These are phyloP conservation scores for Glebionis coronaria DNA, from an alignment of 129 eudicot species.

Conservation along the genomic window DNA sequence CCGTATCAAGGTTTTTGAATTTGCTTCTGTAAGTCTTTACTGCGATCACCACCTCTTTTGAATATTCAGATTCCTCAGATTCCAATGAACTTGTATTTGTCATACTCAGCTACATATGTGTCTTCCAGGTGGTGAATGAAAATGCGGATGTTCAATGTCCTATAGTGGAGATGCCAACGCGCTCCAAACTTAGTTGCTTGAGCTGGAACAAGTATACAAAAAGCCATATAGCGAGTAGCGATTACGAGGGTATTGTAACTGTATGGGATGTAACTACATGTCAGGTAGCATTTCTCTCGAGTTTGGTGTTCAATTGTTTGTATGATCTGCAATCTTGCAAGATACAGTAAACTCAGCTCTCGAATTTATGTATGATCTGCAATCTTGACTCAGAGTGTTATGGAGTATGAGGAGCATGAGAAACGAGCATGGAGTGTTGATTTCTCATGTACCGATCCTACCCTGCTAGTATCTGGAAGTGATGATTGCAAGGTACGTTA, in stretches of 20 bases:
- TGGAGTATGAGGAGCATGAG: slow-evolving; percentile 99
- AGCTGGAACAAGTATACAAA: slow-evolving; percentile 96
- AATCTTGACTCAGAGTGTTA: slow-evolving; percentile 59
- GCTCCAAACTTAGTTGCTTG: slow-evolving; percentile 80
- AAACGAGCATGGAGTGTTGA: slow-evolving; percentile 99
- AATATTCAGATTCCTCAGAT: neutral
- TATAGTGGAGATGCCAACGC: slow-evolving; percentile 86
- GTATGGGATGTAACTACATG: slow-evolving; percentile 96
- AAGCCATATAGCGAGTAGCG: slow-evolving; percentile 88
- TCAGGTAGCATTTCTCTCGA: slow-evolving; percentile 48
- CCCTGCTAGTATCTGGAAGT: slow-evolving; percentile 96
- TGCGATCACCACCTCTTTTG: neutral
- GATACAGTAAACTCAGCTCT: slow-evolving; percentile 16
- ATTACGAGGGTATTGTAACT: slow-evolving; percentile 93
- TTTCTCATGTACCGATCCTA: slow-evolving; percentile 84
- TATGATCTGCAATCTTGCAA: too few species aligned
- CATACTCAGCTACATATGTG: slow-evolving; percentile 9
- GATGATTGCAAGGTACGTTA: slow-evolving; percentile 88
- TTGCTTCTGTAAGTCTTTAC: slow-evolving; percentile 66
- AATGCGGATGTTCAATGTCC: slow-evolving; percentile 83
- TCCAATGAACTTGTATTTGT: neutral
- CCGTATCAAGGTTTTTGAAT: slow-evolving; percentile 85
- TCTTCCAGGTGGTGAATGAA: slow-evolving; percentile 79
- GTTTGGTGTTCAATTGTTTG: too few species aligned
- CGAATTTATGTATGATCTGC: too few species aligned